phyloP scores from a whole-genome alignment of 371 early-diverging fungal genomes.

The Apophysomyces elegans region DNA sequence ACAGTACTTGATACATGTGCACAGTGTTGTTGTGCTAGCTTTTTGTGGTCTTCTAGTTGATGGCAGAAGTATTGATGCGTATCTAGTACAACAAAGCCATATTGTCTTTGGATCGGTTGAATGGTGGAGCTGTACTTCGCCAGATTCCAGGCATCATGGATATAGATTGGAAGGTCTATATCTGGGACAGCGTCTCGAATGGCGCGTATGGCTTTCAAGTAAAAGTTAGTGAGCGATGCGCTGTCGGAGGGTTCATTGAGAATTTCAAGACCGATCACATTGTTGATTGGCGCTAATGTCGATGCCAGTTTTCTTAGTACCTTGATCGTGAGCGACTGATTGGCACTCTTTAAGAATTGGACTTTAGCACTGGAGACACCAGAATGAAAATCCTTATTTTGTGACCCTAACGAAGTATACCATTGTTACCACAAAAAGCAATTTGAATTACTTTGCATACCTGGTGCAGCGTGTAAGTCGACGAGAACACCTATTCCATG shows the following conservation, averaged over 20 bases:
- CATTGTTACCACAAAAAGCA: neutral
- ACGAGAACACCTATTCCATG: slow-evolving; percentile 65
- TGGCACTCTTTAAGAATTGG: slow-evolving; percentile 23
- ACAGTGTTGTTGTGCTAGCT: slow-evolving; percentile 27
- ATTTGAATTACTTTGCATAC: slow-evolving; percentile 19
- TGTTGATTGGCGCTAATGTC: slow-evolving; percentile 30
- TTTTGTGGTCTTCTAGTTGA: slow-evolving; percentile 25
- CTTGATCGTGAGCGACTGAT: slow-evolving; percentile 18
- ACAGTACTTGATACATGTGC: slow-evolving; percentile 18
- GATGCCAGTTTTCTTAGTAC: slow-evolving; percentile 20
- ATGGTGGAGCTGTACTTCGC: slow-evolving; percentile 27
- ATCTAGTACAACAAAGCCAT: slow-evolving; percentile 31
- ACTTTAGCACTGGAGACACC: slow-evolving; percentile 25
- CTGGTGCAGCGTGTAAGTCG: slow-evolving; percentile 74
- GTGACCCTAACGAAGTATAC: slow-evolving; percentile 24
- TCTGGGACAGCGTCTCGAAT: slow-evolving; percentile 22
- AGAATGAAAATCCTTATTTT: slow-evolving; percentile 33
- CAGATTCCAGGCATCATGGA: slow-evolving; percentile 33
- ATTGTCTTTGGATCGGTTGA: slow-evolving; percentile 8
- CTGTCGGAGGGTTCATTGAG: slow-evolving; percentile 35
- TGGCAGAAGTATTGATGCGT: slow-evolving; percentile 41
- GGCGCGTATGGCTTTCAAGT: slow-evolving; percentile 16
- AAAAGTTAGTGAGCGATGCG: slow-evolving; percentile 21
- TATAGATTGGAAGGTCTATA: slow-evolving; percentile 27
- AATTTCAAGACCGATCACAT: slow-evolving; percentile 33